These are phyloP conservation scores for Schizonepeta tenuifolia DNA, from an alignment of 257 asterid genomes.

Conservation along the genomic window DNA sequence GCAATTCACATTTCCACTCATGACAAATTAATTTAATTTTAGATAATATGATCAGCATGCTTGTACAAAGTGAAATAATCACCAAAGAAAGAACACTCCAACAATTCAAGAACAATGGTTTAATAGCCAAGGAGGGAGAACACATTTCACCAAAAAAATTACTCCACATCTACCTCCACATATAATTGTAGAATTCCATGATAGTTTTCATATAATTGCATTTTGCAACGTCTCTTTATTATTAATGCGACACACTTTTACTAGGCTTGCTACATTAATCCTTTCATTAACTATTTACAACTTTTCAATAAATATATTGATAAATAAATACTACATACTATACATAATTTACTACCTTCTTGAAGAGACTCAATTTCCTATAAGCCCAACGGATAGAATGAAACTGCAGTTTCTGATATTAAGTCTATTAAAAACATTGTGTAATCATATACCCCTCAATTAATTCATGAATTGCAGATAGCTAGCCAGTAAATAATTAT, in stretches of 20 bases:
- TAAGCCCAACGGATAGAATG: background rate
- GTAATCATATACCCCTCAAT: background rate
- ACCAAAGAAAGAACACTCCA: background rate
- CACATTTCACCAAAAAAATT: background rate
- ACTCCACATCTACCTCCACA: slow-evolving; percentile 8
- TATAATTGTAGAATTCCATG: slow-evolving; percentile 3
- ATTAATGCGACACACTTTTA: background rate
- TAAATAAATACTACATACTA: background rate
- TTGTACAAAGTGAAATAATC: too few species aligned
- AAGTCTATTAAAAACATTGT: background rate
- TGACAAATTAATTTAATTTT: too few species aligned
- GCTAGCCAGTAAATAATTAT: slow-evolving; percentile 7
- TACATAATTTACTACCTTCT: background rate
- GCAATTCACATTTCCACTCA: too few species aligned
- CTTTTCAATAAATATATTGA: background rate
- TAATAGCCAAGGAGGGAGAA: too few species aligned
- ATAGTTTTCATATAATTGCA: background rate
- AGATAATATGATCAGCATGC: background rate
- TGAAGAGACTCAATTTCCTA: background rate
- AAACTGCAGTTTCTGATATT: background rate
- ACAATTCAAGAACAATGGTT: background rate
- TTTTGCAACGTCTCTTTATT: slow-evolving; percentile 6
- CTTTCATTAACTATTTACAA: background rate
- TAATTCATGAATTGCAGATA: background rate
- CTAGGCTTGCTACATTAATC: background rate